Percentiles rank a stretch among this genome's conserved stretches.
phyloP scores from a whole-genome alignment of 192 early-diverging fungal species.

The Powellomyces hirtus region DNA sequence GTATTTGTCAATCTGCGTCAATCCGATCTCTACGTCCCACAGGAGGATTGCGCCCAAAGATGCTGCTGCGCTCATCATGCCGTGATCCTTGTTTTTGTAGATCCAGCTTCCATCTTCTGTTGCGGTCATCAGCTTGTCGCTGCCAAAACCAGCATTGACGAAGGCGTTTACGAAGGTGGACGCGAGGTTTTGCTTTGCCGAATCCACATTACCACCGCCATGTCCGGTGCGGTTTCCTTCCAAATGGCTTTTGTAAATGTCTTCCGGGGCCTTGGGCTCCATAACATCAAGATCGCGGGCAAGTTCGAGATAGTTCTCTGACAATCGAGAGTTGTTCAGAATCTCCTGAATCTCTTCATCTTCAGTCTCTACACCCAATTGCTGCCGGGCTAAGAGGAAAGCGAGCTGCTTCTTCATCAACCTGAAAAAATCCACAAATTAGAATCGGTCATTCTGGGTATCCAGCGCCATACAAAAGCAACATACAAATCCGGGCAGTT shows the following conservation, averaged over 20 bases:
- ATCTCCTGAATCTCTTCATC: slow-evolving; percentile 80
- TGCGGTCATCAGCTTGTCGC: slow-evolving; percentile 84
- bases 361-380: slow-evolving; percentile 75
- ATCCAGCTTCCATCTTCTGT: slow-evolving; percentile 85
- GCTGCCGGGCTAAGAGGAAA: slow-evolving; percentile 87
- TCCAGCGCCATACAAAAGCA: slow-evolving; percentile 25
- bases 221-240: slow-evolving; percentile 78
- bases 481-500: slow-evolving; percentile 75
- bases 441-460: background rate
- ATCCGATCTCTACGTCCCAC: slow-evolving; percentile 91
- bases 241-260: slow-evolving; percentile 97
- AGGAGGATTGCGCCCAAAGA: slow-evolving; percentile 90
- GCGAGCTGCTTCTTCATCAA: slow-evolving; percentile 89
- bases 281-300: slow-evolving; percentile 91
- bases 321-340: slow-evolving; percentile 83
- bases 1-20: slow-evolving; percentile 94
- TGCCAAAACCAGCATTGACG: slow-evolving; percentile 95
- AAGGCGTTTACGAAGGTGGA: slow-evolving; percentile 99
- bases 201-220: slow-evolving; percentile 74
- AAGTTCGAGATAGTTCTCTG: slow-evolving; percentile 83
- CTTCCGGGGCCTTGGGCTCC: slow-evolving; percentile 94
- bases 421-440: background rate
- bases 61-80: slow-evolving; percentile 93
- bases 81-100: slow-evolving; percentile 97
- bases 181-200: slow-evolving; percentile 92